Percentiles rank a stretch among this genome's conserved stretches.
Evolutionary conservation across 169 alveolate genomes (phyloP).

Genomic region (Perkinsus chesapeaki): DNA sequence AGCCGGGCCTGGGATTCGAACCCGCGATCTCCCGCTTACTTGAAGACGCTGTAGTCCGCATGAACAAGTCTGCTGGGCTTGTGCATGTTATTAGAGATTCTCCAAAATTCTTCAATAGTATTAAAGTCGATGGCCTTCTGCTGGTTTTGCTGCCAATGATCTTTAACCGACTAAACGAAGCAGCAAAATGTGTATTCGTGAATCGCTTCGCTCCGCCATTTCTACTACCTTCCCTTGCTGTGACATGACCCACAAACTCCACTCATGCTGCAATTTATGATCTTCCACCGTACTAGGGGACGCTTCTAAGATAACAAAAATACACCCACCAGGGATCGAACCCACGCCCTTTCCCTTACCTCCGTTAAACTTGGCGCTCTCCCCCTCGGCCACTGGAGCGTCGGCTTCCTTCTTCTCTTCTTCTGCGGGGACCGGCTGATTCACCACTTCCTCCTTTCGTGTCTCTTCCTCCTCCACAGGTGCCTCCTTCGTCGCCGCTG

Average conservation of each 20-base stretch:
- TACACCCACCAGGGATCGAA: not conserved
- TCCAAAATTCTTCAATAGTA: not conserved
- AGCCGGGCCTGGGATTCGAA: not conserved
- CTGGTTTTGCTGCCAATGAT: not conserved
- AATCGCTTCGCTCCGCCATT: not conserved
- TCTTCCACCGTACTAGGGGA: not conserved
- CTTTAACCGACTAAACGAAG: not conserved
- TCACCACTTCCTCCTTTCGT: not conserved
- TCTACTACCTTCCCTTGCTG: not conserved
- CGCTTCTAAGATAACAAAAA: not conserved
- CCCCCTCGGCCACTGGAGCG: not conserved
- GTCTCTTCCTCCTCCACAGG: not conserved
- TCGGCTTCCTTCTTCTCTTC: too few relatives aligned
- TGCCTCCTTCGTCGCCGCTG: not conserved
- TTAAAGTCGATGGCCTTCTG: not conserved
- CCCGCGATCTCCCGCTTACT: not conserved
- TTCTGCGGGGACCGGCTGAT: not conserved
- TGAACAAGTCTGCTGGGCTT: not conserved
- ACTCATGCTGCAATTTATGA: not conserved
- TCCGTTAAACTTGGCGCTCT: not conserved
- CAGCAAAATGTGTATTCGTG: not conserved
- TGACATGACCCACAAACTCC: not conserved
- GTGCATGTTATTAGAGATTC: not conserved
- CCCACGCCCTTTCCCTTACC: not conserved
- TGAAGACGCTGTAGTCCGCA: not conserved